Percentiles rank a stretch among this genome's conserved stretches.
phyloP scores from a whole-genome alignment of 805 yeast species.

The Zygoascus bituminiphila region DNA sequence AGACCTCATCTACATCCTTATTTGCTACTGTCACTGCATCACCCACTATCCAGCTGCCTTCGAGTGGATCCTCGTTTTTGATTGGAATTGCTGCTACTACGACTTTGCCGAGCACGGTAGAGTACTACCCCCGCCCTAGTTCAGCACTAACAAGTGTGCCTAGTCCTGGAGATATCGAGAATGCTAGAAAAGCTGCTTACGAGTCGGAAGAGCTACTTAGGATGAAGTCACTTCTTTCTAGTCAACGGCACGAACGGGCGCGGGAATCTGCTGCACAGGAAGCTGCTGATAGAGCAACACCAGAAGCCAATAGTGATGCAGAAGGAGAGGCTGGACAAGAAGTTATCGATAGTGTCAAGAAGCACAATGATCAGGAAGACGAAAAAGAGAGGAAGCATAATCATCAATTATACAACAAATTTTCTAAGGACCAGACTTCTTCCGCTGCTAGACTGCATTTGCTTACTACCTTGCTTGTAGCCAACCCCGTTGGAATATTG shows the following conservation, averaged over 20 bases:
- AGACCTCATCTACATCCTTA: neutral
- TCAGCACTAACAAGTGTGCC: neutral
- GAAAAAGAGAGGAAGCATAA: slow-evolving; percentile 1
- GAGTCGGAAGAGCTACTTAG: neutral
- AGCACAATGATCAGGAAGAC: neutral
- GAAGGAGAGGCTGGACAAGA: slow-evolving; percentile 1
- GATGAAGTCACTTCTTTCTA: slow-evolving; percentile 1
- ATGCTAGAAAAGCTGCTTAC: neutral
- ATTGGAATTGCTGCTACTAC: neutral
- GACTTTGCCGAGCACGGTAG: neutral
- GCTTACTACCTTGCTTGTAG: neutral
- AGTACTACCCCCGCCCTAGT: neutral
- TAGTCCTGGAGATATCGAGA: neutral
- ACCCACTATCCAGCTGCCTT: neutral
- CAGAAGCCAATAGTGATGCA: slow-evolving; percentile 1
- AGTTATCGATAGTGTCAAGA: neutral
- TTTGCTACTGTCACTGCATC: neutral
- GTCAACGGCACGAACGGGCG: neutral
- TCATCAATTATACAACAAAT: neutral
- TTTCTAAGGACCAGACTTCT: neutral
- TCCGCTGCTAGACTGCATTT: neutral
- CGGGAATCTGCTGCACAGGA: slow-evolving; percentile 1
- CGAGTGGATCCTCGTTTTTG: neutral
- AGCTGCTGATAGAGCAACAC: neutral
- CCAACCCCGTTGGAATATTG: neutral